Evolutionary conservation across 495 filamentous ascomycete genomes (phyloP).

Genomic region (Rostrohypoxylon terebratum): DNA sequence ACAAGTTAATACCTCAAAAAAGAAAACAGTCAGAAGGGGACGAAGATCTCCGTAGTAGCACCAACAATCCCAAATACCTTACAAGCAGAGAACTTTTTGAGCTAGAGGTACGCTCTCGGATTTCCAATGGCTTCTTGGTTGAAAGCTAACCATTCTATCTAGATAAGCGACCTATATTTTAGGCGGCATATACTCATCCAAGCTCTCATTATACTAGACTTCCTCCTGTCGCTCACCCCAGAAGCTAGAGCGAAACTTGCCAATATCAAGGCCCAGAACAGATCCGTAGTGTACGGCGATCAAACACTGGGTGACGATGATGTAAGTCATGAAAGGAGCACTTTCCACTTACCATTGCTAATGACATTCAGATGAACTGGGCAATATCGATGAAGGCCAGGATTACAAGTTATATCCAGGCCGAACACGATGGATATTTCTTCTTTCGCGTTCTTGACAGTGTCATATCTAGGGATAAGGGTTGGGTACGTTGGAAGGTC

Average conservation of each 20-base stretch:
- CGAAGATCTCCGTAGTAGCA: slow-evolving; percentile 62
- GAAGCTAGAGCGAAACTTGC: slow-evolving; percentile 81
- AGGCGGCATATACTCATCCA: slow-evolving; percentile 93
- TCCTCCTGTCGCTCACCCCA: slow-evolving; percentile 87
- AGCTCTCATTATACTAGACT: slow-evolving; percentile 91
- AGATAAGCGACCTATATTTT: slow-evolving; percentile 94
- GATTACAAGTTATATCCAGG: slow-evolving; percentile 82
- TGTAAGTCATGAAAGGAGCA: slow-evolving; percentile 61
- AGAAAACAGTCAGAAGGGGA: slow-evolving; percentile 69
- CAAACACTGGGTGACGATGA: slow-evolving; percentile 84
- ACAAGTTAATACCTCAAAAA: slow-evolving; percentile 60
- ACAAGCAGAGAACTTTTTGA: slow-evolving; percentile 95
- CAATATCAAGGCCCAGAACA: slow-evolving; percentile 73
- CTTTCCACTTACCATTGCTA: background rate
- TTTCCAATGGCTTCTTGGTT: background rate
- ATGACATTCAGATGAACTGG: slow-evolving; percentile 72
- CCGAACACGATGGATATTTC: slow-evolving; percentile 83
- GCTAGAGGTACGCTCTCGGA: slow-evolving; percentile 73
- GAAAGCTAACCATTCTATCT: slow-evolving; percentile 32
- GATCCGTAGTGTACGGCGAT: slow-evolving; percentile 83
- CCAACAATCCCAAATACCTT: slow-evolving; percentile 94
- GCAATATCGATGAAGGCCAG: slow-evolving; percentile 73
- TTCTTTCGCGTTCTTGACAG: slow-evolving; percentile 97
- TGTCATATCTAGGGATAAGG: slow-evolving; percentile 92
- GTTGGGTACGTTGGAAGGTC: slow-evolving; percentile 98